Evolutionary conservation across 257 asterid species (phyloP).

Genomic region (Plectranthus barbatus): DNA sequence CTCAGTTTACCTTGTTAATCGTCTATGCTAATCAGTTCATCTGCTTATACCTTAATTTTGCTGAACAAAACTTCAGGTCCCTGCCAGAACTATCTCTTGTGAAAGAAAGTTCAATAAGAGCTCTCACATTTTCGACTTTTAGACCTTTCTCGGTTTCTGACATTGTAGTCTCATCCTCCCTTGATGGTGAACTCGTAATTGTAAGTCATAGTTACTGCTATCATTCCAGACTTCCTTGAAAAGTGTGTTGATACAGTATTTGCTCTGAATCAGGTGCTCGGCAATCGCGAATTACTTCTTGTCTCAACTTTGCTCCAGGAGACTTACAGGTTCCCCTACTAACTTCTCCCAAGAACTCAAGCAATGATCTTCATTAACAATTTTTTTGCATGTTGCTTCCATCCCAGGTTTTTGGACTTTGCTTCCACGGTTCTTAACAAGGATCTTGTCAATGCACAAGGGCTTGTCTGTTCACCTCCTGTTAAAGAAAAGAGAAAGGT

Average conservation of each 20-base stretch:
- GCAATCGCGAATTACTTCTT: conserved; percentile 69
- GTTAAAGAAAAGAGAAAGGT: conserved; percentile 89
- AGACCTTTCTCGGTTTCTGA: conserved; percentile 42
- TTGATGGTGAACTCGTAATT: conserved; percentile 60
- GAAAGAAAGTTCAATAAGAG: conserved; percentile 67
- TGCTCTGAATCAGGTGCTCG: conserved; percentile 45
- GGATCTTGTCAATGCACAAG: conserved; percentile 43
- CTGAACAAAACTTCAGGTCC: conserved; percentile 47
- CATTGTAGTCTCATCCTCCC: conserved; percentile 50
- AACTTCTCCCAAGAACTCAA: too few relatives aligned
- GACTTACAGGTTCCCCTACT: conserved; percentile 52
- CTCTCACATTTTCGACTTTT: conserved; percentile 41
- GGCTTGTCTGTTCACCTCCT: conserved; percentile 25
- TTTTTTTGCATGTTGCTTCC: conserved; percentile 1
- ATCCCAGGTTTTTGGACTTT: conserved; percentile 46
- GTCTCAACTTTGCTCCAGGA: conserved; percentile 59
- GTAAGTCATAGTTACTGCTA: conserved; percentile 30
- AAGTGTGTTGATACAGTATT: conserved; percentile 4
- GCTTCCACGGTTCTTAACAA: conserved; percentile 46
- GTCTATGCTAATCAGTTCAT: neutral
- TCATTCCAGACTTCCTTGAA: neutral
- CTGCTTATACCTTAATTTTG: neutral
- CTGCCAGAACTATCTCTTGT: conserved; percentile 77
- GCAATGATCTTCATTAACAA: neutral
- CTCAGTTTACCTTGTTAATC: conserved; percentile 1